Base-by-base conservation (phyloP, 352 stramenopile genomes). In the Phytophthora hibernalis region DNA sequence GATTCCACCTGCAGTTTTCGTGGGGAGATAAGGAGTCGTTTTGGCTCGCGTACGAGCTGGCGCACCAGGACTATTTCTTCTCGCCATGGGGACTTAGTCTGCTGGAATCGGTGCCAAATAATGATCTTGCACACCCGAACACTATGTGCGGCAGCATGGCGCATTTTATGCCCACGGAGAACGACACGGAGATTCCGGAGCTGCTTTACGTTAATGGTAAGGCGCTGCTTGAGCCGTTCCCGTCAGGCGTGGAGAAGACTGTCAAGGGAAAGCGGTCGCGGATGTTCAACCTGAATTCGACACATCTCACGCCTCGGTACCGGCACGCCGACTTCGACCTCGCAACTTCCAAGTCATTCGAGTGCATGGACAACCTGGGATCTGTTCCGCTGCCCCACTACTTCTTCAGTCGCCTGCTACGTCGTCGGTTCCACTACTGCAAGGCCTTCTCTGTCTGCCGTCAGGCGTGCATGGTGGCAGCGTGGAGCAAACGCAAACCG, bases 41-140 rank as follows among this genome's bases (percentile, higher is more conserved):
- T 64, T 87, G 79, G 79, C 71, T 87, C 5, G 67, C 79, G 5
- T 87, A 74, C 28, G 79, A 87, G 50, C 22, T 87, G n/a, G 77
- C 73, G 8, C 76, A 85, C 9, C 61, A 75, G 37, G 59, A 77
- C 13, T 87, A 87, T 45, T 83, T 78, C 53, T 87, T 87, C 49
- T 87, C 79, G 12, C 79, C 79, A 0, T 85, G 70, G 67, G 77
- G 74, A 2, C 42, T 76, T 5, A 77, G 65, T 53, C 26, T 79
- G 35, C 45, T 81, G 3, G 69, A 78, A 30, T 81, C 73, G 1
- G 65, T 76, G 35, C 70, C 73, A 12, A 81, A 81, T 35, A 50
- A 69, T 3, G 70, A 79, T 24, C 50, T 81, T 3, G 18, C 65
- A 3, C 73, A 82, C 26, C 62, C 70, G 20, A 49, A 82, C 9